Evolutionary conservation across 2,329 filamentous ascomycete species (phyloP), one percentile per base, ranked within the genome.

Genomic region (Fusarium nelsonii): DNA sequence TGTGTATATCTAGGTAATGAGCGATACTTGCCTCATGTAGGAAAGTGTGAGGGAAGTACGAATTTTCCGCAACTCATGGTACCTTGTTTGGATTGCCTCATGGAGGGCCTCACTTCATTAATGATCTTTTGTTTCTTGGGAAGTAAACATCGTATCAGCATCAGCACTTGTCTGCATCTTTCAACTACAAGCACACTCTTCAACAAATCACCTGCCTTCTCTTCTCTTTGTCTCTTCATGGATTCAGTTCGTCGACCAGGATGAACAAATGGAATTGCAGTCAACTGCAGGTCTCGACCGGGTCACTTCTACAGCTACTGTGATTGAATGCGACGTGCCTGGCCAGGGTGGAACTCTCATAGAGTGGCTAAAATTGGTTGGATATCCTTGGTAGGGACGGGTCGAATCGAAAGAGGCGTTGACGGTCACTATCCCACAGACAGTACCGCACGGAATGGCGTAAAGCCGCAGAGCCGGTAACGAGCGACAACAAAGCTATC

Each of bases 371-470:
- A 57, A 40, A 62, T 56, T 56, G 43, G 63, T 71, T 69, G 57
- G 65, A 56, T 62, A 44, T 55, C 63, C 48, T 49, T 26, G 48
- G 43, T 41, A 65, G 39, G 61, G 55, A 57, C 68, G 58, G 65
- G 53, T 68, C 69, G 61, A 71, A 72, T 72, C 59, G 57, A 69
- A 63, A 63, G 63, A 64, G 66, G 68, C 64, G 65, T 54, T 40
- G 63, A 58, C 44, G 34, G 41, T 46, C 34, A 44, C 33, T 40
- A 59, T 39, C 33, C 49, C 34, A 41, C 30, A 32, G 34, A 30
- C 3, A 28, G 33, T 26, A 51, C 48, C 33, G 23, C 56, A 45
- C 49, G 67, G 58, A 63, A 50, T 60, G 59, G 59, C 15, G 58
- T 41, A 55, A 59, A 63, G 60, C 58, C 15, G 58, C 39, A 55